Evolutionary conservation across 768 basidiomycete species (phyloP).

Genomic region (Sistotremastrum niveocremeum): DNA sequence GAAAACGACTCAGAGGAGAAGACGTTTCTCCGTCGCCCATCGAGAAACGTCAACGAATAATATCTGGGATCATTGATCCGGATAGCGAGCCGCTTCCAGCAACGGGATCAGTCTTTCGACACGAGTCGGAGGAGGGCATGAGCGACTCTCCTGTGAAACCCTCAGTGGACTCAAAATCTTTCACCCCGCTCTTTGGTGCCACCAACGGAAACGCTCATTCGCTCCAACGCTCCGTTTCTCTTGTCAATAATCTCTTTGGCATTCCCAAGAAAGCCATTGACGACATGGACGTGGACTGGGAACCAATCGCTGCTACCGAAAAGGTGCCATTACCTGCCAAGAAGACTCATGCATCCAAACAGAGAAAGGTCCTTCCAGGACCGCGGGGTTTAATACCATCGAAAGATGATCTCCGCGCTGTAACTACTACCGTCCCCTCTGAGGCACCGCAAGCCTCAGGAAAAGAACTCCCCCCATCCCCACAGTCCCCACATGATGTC

Average conservation of each 20-base stretch:
- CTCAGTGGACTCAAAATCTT: constrained; percentile 40
- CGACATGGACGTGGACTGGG: constrained; percentile 1
- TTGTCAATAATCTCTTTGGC: not conserved
- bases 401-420: constrained; percentile 6
- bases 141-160: constrained; percentile 62
- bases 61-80: constrained; percentile 22
- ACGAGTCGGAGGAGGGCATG: constrained; percentile 31
- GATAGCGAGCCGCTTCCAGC: constrained; percentile 22
- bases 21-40: constrained; percentile 72
- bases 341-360: constrained; percentile 8
- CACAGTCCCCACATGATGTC: constrained; percentile 4
- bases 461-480: constrained; percentile 17
- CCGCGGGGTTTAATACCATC: constrained; percentile 6
- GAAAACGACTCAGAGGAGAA: constrained; percentile 72
- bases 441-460: constrained; percentile 17
- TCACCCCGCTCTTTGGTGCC: constrained; percentile 48
- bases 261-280: not conserved
- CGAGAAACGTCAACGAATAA: constrained; percentile 52
- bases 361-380: constrained; percentile 3
- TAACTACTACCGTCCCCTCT: not conserved
- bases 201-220: not conserved
- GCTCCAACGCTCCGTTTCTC: not conserved
- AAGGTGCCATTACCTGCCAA: constrained; percentile 11
- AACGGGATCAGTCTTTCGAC: constrained; percentile 17
- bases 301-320: constrained; percentile 6